These are phyloP conservation scores for Microcos paniculata DNA, from an alignment of 345 rosid genomes.

Conservation along the genomic window DNA sequence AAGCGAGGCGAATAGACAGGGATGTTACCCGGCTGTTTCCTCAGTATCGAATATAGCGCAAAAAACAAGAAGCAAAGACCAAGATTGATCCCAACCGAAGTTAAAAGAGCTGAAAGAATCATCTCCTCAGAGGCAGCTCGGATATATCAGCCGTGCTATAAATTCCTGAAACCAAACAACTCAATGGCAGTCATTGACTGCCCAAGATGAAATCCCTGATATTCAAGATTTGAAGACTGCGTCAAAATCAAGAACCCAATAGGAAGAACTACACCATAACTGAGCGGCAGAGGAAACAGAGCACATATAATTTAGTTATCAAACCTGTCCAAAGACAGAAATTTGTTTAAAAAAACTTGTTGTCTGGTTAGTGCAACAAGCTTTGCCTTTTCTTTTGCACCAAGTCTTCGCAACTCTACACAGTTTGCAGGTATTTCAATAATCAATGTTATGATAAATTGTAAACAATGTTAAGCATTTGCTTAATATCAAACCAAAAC, in stretches of 20 bases:
- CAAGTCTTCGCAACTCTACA: not conserved
- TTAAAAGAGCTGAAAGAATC: conserved; percentile 83
- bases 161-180: not conserved
- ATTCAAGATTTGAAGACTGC: not conserved
- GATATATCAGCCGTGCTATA: not conserved
- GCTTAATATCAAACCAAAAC: not conserved
- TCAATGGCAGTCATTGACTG: conserved; percentile 1
- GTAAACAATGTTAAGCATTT: not conserved
- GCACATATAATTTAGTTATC: not conserved
- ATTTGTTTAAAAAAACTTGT: not conserved
- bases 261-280: not conserved
- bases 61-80: conserved; percentile 78
- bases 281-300: not conserved
- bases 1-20: conserved; percentile 69
- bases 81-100: conserved; percentile 95
- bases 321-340: not conserved
- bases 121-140: conserved; percentile 28
- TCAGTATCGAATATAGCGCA: conserved; percentile 72
- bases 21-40: conserved; percentile 71
- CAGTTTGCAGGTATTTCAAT: not conserved
- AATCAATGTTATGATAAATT: not conserved
- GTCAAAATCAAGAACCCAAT: not conserved
- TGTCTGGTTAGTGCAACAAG: not conserved
- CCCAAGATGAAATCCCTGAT: not conserved
- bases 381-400: not conserved